phyloP scores from a whole-genome alignment of 2,329 filamentous ascomycete species.

The Macrophomina phaseolina region DNA sequence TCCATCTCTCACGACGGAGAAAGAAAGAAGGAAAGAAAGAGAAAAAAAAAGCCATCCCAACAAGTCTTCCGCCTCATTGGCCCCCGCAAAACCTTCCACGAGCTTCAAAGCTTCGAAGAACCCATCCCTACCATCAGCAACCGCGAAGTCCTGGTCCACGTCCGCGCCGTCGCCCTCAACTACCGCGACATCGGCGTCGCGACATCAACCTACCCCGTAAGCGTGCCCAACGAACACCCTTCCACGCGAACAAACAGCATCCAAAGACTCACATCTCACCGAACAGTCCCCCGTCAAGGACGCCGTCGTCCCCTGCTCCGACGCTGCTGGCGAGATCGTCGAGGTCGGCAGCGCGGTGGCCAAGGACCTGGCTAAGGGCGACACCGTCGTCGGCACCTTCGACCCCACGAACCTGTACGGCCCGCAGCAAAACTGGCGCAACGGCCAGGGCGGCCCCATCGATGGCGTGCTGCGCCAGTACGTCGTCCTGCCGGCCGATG shows the following conservation, averaged over 20 bases:
- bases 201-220: background rate
- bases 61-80: slow-evolving; percentile 3
- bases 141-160: slow-evolving; percentile 31
- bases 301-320: slow-evolving; percentile 31
- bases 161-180: slow-evolving; percentile 22
- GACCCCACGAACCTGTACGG: slow-evolving; percentile 23
- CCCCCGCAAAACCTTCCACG: background rate
- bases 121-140: slow-evolving; percentile 15
- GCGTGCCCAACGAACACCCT: too few species aligned
- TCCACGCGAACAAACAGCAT: too few species aligned
- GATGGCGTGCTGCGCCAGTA: slow-evolving; percentile 53
- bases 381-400: slow-evolving; percentile 6
- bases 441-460: slow-evolving; percentile 34
- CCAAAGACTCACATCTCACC: too few species aligned
- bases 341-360: slow-evolving; percentile 16
- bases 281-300: background rate
- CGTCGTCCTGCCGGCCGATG: slow-evolving; percentile 48
- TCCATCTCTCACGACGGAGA: too few species aligned
- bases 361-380: background rate
- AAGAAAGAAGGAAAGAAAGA: too few species aligned
- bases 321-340: slow-evolving; percentile 33
- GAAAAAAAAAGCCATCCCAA: background rate
- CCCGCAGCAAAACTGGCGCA: slow-evolving; percentile 23
- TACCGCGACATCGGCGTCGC: slow-evolving; percentile 16
- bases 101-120: background rate